Conservation (phyloP, 2,329 filamentous ascomycete species). For the Blastomyces silverae region DNA sequence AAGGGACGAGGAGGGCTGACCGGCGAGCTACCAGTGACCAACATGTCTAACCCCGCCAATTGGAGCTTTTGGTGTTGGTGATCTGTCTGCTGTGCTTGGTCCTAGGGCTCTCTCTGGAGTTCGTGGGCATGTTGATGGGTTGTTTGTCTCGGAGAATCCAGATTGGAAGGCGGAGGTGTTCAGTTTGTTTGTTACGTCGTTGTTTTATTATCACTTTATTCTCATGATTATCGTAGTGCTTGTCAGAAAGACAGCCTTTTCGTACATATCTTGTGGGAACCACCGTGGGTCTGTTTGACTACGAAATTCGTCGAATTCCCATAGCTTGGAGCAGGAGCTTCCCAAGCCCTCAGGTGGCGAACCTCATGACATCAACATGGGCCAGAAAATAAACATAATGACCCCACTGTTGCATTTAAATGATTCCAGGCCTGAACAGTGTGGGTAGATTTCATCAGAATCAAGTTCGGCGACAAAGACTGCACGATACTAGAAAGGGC, state of each 20-base stretch:
- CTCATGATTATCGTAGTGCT: not conserved
- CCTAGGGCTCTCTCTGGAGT: not conserved
- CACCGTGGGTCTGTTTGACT: not conserved
- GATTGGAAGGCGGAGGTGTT: not conserved
- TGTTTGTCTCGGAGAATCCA: not conserved
- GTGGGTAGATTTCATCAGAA: not conserved
- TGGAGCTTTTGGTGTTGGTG: not conserved
- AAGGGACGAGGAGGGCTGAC: not conserved
- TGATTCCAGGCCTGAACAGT: not conserved
- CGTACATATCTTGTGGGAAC: not conserved
- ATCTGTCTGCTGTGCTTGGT: slow-evolving; percentile 1
- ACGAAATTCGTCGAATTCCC: not conserved
- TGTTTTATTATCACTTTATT: not conserved
- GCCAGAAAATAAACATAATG: not conserved
- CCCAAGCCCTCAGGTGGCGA: not conserved
- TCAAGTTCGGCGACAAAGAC: not conserved
- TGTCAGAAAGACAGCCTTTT: not conserved
- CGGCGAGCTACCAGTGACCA: not conserved
- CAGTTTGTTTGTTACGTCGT: not conserved
- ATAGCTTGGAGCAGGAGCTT: not conserved
- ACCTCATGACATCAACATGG: not conserved
- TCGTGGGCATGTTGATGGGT: not conserved
- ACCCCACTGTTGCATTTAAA: slow-evolving; percentile 9
- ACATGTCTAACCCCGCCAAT: slow-evolving; percentile 8
- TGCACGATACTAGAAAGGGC: not conserved